Conservation (phyloP, 2,329 filamentous ascomycete species). For the Nemania sp. region DNA sequence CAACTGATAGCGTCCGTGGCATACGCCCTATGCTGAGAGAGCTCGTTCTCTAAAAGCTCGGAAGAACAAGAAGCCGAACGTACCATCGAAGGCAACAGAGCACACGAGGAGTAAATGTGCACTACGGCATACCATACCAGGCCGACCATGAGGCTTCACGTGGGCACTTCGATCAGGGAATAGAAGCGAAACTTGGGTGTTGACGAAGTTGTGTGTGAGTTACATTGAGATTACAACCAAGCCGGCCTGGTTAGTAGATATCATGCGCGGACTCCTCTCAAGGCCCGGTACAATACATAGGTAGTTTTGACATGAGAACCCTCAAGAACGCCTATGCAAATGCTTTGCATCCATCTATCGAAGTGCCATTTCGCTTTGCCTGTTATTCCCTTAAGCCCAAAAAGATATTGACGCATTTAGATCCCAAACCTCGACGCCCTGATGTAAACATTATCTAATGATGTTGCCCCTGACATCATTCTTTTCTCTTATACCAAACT, state of each 20-base stretch:
- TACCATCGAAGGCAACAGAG: neutral
- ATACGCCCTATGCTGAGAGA: too few species aligned
- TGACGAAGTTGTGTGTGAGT: neutral
- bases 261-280: too few species aligned
- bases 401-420: conserved; percentile 20
- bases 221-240: neutral
- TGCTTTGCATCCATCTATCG: conserved; percentile 27
- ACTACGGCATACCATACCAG: neutral
- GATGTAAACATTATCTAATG: conserved; percentile 23
- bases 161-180: neutral
- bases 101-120: too few species aligned
- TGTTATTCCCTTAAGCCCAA: conserved; percentile 23
- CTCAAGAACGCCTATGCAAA: conserved; percentile 37
- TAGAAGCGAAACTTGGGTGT: neutral
- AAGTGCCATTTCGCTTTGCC: conserved; percentile 18
- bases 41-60: too few species aligned
- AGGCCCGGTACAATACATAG: too few species aligned
- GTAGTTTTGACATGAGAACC: conserved; percentile 10
- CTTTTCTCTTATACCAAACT: conserved; percentile 6
- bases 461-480: conserved; percentile 7
- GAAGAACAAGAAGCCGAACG: too few species aligned
- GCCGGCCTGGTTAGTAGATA: conserved; percentile 3
- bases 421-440: conserved; percentile 28
- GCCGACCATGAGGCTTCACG: neutral
- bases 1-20: neutral